Percentiles rank a stretch among this genome's conserved stretches.
Conservation (phyloP, 257 asterid genomes). For the Ajuga chamaepitys region DNA sequence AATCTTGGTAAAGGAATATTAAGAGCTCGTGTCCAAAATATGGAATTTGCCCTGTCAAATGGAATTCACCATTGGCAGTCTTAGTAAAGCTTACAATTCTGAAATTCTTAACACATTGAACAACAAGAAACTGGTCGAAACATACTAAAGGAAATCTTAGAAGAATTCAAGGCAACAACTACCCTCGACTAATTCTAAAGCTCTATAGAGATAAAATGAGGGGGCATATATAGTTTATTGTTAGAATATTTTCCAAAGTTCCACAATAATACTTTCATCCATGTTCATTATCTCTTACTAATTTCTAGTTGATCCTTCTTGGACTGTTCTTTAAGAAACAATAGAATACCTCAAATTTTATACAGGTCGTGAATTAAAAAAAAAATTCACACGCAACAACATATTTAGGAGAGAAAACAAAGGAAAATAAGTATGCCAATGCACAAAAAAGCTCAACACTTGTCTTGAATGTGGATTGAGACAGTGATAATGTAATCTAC, state of each 20-base stretch:
- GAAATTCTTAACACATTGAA: not conserved
- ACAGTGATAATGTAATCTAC: not conserved
- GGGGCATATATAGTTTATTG: not conserved
- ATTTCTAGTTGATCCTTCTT: not conserved
- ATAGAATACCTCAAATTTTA: not conserved
- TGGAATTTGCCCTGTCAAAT: slow-evolving; percentile 80
- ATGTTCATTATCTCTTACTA: not conserved
- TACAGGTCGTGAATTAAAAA: not conserved
- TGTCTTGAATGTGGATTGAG: not conserved
- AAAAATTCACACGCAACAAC: not conserved
- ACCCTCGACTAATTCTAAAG: too few species aligned
- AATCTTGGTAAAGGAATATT: slow-evolving; percentile 74
- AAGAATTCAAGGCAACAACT: not conserved
- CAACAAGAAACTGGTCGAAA: slow-evolving; percentile 7
- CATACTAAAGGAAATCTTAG: slow-evolving; percentile 84
- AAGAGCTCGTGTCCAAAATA: slow-evolving; percentile 94
- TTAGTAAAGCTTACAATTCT: not conserved
- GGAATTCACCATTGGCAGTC: slow-evolving; percentile 24
- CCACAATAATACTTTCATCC: not conserved
- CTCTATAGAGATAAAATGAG: not conserved
- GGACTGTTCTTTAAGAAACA: not conserved
- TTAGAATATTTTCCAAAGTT: not conserved
- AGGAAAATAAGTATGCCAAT: not conserved
- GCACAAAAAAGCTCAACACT: not conserved
- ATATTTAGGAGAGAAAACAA: not conserved